Evolutionary conservation across 2,329 filamentous ascomycete genomes (phyloP).

Genomic region (Nannizziopsis arthrosporioides): DNA sequence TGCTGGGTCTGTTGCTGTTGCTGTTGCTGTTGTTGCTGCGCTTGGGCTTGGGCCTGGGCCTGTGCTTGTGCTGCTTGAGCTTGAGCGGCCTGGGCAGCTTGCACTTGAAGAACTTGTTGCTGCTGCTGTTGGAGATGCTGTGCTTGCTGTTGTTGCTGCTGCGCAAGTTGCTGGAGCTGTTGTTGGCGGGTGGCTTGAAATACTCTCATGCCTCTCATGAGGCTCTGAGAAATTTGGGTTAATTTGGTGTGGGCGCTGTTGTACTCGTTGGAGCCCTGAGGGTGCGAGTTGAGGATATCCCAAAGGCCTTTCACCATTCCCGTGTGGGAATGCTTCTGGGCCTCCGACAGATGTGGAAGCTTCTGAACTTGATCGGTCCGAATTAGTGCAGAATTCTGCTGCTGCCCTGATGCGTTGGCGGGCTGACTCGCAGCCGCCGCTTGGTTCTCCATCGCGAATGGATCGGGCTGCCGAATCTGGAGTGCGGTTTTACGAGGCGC

Average conservation of each 20-base stretch:
- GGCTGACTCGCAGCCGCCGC: constrained; percentile 20
- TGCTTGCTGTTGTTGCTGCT: constrained; percentile 23
- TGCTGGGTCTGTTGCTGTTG: constrained; percentile 22
- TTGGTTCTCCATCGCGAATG: constrained; percentile 12
- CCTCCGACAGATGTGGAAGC: constrained; percentile 42
- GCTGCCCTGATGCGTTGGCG: constrained; percentile 15
- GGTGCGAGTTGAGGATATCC: constrained; percentile 40
- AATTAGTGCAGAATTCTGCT: constrained; percentile 38
- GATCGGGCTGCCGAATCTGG: background rate
- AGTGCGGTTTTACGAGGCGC: background rate
- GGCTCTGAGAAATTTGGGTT: constrained; percentile 38
- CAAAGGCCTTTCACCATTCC: constrained; percentile 44
- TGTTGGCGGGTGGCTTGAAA: constrained; percentile 27
- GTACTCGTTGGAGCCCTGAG: constrained; percentile 40
- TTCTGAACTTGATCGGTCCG: constrained; percentile 43
- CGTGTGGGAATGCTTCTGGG: constrained; percentile 46
- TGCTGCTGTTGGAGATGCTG: constrained; percentile 22
- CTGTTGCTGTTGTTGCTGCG: constrained; percentile 23
- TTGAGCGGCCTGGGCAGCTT: background rate
- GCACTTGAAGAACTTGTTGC: constrained; percentile 13
- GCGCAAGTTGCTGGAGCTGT: constrained; percentile 22
- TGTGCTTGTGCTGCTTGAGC: constrained; percentile 8
- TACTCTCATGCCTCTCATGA: constrained; percentile 42
- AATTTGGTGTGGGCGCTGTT: constrained; percentile 41
- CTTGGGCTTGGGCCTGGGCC: constrained; percentile 11